phyloP scores from a whole-genome alignment of 768 basidiomycete species.

The Amanita fuliginea region DNA sequence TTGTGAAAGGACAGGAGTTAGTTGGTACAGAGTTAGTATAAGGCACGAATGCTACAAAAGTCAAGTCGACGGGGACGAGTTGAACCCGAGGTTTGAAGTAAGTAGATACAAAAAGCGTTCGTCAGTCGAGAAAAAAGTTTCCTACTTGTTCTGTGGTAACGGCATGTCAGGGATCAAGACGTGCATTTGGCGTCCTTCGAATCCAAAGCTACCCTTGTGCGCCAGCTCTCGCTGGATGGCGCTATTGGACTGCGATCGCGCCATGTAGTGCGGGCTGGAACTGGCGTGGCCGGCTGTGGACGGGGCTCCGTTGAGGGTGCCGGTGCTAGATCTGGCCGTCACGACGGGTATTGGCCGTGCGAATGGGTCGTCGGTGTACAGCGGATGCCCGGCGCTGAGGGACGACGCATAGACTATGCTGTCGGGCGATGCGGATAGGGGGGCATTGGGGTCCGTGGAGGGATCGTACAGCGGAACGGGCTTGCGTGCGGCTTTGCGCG shows the following conservation, averaged over 20 bases:
- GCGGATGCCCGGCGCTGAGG: not conserved
- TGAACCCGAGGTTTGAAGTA: not conserved
- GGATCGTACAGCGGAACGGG: constrained; percentile 45
- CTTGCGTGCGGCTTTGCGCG: constrained; percentile 33
- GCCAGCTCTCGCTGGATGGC: constrained; percentile 14
- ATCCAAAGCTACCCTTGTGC: constrained; percentile 35
- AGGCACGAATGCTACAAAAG: no score
- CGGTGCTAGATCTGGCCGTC: not conserved
- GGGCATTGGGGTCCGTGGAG: constrained; percentile 9
- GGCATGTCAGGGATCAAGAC: constrained; percentile 56
- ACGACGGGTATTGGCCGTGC: not conserved
- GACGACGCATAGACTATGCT: not conserved
- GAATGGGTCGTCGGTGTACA: constrained; percentile 3
- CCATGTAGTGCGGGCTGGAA: not conserved
- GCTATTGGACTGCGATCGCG: not conserved
- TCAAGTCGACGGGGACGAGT: not conserved
- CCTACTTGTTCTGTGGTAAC: not conserved
- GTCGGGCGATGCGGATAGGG: not conserved
- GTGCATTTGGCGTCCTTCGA: constrained; percentile 34
- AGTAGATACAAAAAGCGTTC: not conserved
- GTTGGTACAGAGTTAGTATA: no score
- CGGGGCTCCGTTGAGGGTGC: not conserved
- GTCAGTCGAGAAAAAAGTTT: not conserved
- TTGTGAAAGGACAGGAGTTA: no score
- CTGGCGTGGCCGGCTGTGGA: not conserved